Evolutionary conservation across 1,284 basidiomycete genomes (phyloP), one percentile per base, ranked within the genome.

Genomic region (Thecaphora frezii): DNA sequence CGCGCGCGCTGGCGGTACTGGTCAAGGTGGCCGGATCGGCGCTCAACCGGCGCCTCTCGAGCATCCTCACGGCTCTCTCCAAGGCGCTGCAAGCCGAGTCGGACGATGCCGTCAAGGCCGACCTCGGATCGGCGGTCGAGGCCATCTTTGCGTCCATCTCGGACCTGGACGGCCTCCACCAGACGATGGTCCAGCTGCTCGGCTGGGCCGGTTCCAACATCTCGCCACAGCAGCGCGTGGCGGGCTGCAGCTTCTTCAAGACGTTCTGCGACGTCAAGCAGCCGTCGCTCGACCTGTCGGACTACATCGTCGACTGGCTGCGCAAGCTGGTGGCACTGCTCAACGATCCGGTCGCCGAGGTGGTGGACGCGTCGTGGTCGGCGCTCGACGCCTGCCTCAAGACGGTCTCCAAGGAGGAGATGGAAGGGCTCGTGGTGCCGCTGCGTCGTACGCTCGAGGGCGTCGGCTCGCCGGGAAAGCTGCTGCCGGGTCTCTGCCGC

Each of bases 11-110:
- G 13, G 88, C 88, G 2, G 88, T 91, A 0, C 84, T 98, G 39
- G 92, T 97, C 18, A 89, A 89, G 5, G 94, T 97, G 8, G 94
- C 96, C 37, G 94, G 94, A 9, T 84, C 85, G 44, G 91, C 94
- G 0, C 83, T 98, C 58, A 94, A 89, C 82, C 54, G 54, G 26
- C 54, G 67, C 13, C 55, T 77, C 28, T 59, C 55, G 8, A 66
- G 55, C 51, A 72, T 78, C 26, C 63, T 78, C 39, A 63, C 59
- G 30, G 72, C 73, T n/a, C 58, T 76, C 12, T 69, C 73, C n/a
- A 69, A 64, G 42, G 63, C 75, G 30, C 53, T 73, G 33, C 59
- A 74, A 44, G 52, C 45, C 23, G 71, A 73, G 47, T 58, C 61
- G 52, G 69, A 75, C 51, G 71, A 65, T 44, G 54, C 48, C 37